Evolutionary conservation across 2,329 filamentous ascomycete genomes (phyloP), one percentile per base, ranked within the genome.

Genomic region (Stachybotrys chartarum): DNA sequence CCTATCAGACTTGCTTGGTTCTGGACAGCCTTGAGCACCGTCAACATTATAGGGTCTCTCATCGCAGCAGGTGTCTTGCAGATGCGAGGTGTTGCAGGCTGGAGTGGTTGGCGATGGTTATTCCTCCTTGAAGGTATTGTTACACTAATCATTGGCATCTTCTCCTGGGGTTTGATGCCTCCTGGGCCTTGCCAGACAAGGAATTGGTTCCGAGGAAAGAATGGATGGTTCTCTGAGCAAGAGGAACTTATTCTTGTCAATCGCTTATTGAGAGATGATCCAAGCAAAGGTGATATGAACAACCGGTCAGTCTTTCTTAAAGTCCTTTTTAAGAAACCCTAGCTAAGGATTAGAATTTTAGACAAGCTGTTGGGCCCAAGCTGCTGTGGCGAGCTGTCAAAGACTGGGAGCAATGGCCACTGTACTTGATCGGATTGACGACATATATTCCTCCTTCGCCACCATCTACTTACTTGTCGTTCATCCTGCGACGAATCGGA

Each of bases 1-100:
- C 86, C 87, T 0, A 78, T 80, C 11, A 80, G 88, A 1, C 71
- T 91, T 17, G 82, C 65, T 11, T 82, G 60, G 82, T 91, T 91
- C 71, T 91, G 87, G 88, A 83, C 83, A 0, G 79, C 85, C 0
- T 82, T 87, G 12, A 79, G 80, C 55, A 75, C 75, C 0, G 80
- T 80, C 0, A 75, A 79, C 46, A 81, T 85, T 35, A 61, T 75
- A 0, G 82, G 53, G 63, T 81, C 75, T 64, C 75, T 64, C 75
- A 80, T 57, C 75, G 84, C 71, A 0, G 68, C 67, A 10, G 72
- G 71, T 1, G 63, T 72, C n/a, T 55, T 70, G 5, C 67, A 68
- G 51, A 55, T 76, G 66, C 63, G 74, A 48, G 72, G 72, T 1
- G 57, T 75, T 5, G 56, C 61, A 0, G 70, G 69, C 16, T 69